These are phyloP conservation scores for Apiospora aurea DNA, from an alignment of 2,329 filamentous ascomycete genomes.

Conservation along the genomic window DNA sequence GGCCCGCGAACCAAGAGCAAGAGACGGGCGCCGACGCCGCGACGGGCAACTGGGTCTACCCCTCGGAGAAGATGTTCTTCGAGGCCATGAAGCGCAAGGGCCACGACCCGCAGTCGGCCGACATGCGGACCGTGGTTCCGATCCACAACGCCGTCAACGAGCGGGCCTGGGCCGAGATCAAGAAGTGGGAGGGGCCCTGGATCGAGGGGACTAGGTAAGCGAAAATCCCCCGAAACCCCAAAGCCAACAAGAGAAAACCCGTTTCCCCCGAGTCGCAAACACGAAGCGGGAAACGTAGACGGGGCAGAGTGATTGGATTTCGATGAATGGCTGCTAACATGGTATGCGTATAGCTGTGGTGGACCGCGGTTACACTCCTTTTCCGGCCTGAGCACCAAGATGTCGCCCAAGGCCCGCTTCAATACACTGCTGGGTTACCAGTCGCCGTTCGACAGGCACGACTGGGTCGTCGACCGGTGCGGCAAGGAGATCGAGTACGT, in stretches of 20 bases:
- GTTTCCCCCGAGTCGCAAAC: neutral
- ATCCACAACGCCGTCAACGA: conserved; percentile 99
- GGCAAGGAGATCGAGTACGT: conserved; percentile 89
- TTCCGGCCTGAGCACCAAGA: conserved; percentile 69
- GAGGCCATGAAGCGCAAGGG: conserved; percentile 94
- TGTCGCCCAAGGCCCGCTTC: conserved; percentile 84
- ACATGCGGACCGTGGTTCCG: conserved; percentile 92
- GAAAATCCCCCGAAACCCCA: neutral
- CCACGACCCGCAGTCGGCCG: conserved; percentile 71
- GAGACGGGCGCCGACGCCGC: conserved; percentile 75
- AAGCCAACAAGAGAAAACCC: neutral
- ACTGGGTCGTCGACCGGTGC: conserved; percentile 96
- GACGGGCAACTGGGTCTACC: conserved; percentile 95
- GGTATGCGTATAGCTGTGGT: conserved; percentile 58
- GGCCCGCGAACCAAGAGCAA: conserved; percentile 73
- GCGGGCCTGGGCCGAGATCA: conserved; percentile 91
- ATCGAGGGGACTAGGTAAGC: conserved; percentile 61
- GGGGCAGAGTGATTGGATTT: neutral
- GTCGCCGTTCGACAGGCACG: conserved; percentile 91
- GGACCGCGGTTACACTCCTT: conserved; percentile 88
- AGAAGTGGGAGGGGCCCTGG: conserved; percentile 82
- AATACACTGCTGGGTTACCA: conserved; percentile 89
- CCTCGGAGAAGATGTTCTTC: conserved; percentile 97
- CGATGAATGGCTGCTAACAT: neutral
- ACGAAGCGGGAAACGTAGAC: neutral